A percentile compares a stretch with the other conserved stretches of the same genome.
Conservation (phyloP, 805 yeast genomes). For the Candida lessepsii region DNA sequence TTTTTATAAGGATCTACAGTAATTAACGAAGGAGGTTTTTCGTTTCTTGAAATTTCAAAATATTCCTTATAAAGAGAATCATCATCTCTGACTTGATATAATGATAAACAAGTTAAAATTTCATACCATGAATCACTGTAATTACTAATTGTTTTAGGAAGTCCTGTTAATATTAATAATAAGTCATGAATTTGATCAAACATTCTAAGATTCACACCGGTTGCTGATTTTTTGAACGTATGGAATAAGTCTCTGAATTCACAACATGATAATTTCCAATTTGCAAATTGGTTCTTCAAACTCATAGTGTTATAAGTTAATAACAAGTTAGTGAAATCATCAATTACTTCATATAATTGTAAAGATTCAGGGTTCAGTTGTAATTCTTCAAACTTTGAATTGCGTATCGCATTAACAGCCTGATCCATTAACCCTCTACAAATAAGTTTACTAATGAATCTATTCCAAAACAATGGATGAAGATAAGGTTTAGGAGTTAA, state of each 20-base stretch:
- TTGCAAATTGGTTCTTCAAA: constrained; percentile 41
- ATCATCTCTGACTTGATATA: constrained; percentile 57
- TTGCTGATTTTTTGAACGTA: constrained; percentile 21
- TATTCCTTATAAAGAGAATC: constrained; percentile 30
- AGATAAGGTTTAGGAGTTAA: constrained; percentile 45
- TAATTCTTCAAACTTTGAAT: constrained; percentile 44
- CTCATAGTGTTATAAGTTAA: constrained; percentile 40
- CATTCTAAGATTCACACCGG: constrained; percentile 26
- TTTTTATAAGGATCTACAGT: constrained; percentile 21
- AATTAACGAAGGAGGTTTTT: constrained; percentile 33
- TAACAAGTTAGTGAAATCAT: constrained; percentile 41
- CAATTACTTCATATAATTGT: constrained; percentile 28
- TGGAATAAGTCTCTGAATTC: constrained; percentile 46
- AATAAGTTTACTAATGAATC: constrained; percentile 52
- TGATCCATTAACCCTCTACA: constrained; percentile 61
- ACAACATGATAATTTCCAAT: constrained; percentile 52
- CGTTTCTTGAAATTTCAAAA: constrained; percentile 31
- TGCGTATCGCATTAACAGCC: constrained; percentile 48
- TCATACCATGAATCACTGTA: constrained; percentile 69
- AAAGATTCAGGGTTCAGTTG: constrained; percentile 16
- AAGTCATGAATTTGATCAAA: constrained; percentile 41
- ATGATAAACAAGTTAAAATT: constrained; percentile 51
- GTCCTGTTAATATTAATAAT: constrained; percentile 46
- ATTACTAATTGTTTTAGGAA: constrained; percentile 48
- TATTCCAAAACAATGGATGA: constrained; percentile 62